These are phyloP conservation scores for Saccharomyces hybrid DNA, from an alignment of 1,139 yeast genomes.

Conservation along the genomic window DNA sequence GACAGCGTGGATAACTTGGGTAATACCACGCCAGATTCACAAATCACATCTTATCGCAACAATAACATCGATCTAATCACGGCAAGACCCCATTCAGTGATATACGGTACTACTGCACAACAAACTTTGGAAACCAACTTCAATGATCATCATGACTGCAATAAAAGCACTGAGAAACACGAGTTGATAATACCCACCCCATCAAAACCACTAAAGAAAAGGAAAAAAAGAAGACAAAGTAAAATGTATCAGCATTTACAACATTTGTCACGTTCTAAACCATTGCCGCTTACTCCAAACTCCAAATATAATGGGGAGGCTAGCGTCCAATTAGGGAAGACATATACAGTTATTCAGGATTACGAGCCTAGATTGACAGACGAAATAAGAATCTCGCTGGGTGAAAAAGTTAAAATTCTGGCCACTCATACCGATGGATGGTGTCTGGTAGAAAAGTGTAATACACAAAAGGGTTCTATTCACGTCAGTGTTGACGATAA, in stretches of 20 bases:
- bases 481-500: constrained; percentile 6
- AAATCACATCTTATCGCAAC: neutral
- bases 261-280: constrained; percentile 13
- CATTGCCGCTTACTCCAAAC: constrained; percentile 21
- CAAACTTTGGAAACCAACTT: neutral
- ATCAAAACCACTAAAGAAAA: constrained; percentile 3
- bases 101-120: constrained; percentile 4
- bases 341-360: constrained; percentile 21
- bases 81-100: constrained; percentile 1
- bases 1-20: neutral
- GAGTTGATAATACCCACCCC: neutral
- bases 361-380: constrained; percentile 33
- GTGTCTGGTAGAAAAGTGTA: constrained; percentile 36
- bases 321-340: constrained; percentile 6
- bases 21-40: neutral
- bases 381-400: constrained; percentile 30
- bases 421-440: constrained; percentile 39
- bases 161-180: neutral
- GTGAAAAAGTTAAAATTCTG: constrained; percentile 32
- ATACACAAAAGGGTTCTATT: neutral
- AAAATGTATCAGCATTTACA: constrained; percentile 13
- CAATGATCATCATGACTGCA: neutral
- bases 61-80: neutral
- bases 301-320: neutral
- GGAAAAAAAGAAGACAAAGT: constrained; percentile 8